Base-by-base conservation (phyloP, 305 asterid genomes). In the Galium porrigens region DNA sequence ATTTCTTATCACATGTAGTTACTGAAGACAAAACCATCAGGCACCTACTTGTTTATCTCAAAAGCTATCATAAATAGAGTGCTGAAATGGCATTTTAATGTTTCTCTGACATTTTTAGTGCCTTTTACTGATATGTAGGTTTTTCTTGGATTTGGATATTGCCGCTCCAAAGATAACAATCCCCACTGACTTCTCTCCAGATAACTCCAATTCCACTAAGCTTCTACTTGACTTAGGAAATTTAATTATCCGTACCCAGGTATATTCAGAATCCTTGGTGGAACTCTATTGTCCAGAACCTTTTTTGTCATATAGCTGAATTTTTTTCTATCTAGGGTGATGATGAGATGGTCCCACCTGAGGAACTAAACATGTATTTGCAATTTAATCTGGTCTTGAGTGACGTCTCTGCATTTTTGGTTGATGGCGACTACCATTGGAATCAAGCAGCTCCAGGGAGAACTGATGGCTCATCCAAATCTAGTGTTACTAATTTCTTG, bases 151-250 rank as follows among this genome's bases (percentile, higher is more conserved):
- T 83, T 80, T 91, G 83, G 88, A 91, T 81, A 86, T 91, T 74
- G 98, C 98, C 30, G 98, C 98, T 20, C 98, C 98, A 61, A 91
- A 91, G 80, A 85, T 91, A 65, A 88, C 96, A 37, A 76, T 91
- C 65, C 98, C 98, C 63, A 84, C 98, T 14, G 90, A 85, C 68
- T 91, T 88, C 65, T 79, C 55, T 76, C 98, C 98, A 0, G 96
- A 88, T 74, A 67, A 74, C 71, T 77, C 70, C 73, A 89, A 86
- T 72, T 84, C 89, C 65, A 91, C 98, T 22, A 91, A 86, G 84
- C 96, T 91, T 76, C 81, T 91, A 55, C 90, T 91, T 67, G 98
- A 91, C 82, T 82, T 91, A 86, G 98, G 98, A 76, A 91, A 88
- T 79, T 80, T 91, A 65, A 79, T 84, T 60, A 88, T 91, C 74